These are phyloP conservation scores for Saccharomyces hybrid DNA, from an alignment of 1,139 yeast species.

Conservation along the genomic window DNA sequence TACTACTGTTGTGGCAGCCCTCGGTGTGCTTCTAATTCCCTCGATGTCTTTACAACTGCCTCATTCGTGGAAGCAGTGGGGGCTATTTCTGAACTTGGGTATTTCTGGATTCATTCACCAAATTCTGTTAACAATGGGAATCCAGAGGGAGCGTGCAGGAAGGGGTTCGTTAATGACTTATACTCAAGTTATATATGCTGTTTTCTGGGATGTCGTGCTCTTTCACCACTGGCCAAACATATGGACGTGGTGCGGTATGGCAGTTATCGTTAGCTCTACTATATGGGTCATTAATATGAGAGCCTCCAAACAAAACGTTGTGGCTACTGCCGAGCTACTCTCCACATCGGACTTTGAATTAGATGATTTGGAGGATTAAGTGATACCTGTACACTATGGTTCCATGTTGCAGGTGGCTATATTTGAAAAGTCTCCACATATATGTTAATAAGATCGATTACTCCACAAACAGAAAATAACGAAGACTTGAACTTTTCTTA, in stretches of 20 bases:
- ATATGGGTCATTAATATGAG: slow-evolving; percentile 44
- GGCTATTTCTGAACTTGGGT: slow-evolving; percentile 54
- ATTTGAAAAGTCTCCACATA: too few relatives aligned
- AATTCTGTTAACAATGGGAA: slow-evolving; percentile 69
- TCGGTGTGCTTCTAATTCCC: slow-evolving; percentile 51
- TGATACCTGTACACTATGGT: neutral
- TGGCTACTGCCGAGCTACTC: neutral
- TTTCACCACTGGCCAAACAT: slow-evolving; percentile 70
- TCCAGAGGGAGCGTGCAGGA: slow-evolving; percentile 75
- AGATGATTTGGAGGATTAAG: neutral
- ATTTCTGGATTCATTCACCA: slow-evolving; percentile 78
- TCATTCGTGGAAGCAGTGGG: slow-evolving; percentile 54
- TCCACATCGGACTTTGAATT: neutral
- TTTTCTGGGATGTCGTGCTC: slow-evolving; percentile 64
- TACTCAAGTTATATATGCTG: slow-evolving; percentile 69
- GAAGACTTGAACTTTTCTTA: too few relatives aligned
- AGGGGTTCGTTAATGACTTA: slow-evolving; percentile 70
- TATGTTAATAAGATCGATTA: too few relatives aligned
- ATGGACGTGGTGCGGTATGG: slow-evolving; percentile 62
- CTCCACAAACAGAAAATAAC: too few relatives aligned
- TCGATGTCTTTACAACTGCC: slow-evolving; percentile 57
- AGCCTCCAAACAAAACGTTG: slow-evolving; percentile 2
- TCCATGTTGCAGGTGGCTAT: neutral
- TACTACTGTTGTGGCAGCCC: slow-evolving; percentile 49
- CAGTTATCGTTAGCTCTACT: slow-evolving; percentile 62